Evolutionary conservation across 116 monocot species (phyloP), one percentile per base, ranked within the genome.

Genomic region (Dioscorea cayenensis): DNA sequence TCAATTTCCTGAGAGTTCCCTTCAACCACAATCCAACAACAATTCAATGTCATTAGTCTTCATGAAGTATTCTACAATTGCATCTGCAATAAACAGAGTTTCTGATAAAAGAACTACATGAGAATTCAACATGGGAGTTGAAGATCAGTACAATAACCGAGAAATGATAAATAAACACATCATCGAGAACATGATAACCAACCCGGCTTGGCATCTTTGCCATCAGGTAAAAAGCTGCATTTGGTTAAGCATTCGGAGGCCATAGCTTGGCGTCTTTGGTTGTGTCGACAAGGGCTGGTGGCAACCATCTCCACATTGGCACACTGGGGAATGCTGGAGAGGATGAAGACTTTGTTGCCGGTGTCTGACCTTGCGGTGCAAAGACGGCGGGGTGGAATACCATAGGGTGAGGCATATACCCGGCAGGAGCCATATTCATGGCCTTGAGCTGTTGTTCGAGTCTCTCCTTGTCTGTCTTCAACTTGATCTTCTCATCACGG

Each of bases 301-400:
- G 86, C 63, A 90, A 14, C 84, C 84, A 90, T 25, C 84, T 86
- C 82, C 88, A 90, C 81, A 88, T 83, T 7, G 82, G 71, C 51
- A 88, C 49, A 14, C 73, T 74, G 23, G 88, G 84, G 69, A 75
- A 90, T n/a, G 84, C 60, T 19, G 66, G 20, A 35, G 60, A 77
- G 13, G 76, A 58, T 36, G 73, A 21, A 16, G 66, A 51, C 49
- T 80, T 82, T 63, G 74, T 84, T 10, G 60, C 38, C 0, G 78
- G 35, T 7, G 74, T 70, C 64, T 82, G 83, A 20, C 69, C 28
- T 7, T 78, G 79, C 14, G 80, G 21, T 51, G 68, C 63, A 73
- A 76, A 78, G 27, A 80, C 18, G 28, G 63, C 78, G 20, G 86
- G 82, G 79, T 85, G 87, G 37, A 79, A 65, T 62, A 83, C 73